phyloP scores from a whole-genome alignment of 176 grass and related monocot species.

The Cenchrus fungigraminus region DNA sequence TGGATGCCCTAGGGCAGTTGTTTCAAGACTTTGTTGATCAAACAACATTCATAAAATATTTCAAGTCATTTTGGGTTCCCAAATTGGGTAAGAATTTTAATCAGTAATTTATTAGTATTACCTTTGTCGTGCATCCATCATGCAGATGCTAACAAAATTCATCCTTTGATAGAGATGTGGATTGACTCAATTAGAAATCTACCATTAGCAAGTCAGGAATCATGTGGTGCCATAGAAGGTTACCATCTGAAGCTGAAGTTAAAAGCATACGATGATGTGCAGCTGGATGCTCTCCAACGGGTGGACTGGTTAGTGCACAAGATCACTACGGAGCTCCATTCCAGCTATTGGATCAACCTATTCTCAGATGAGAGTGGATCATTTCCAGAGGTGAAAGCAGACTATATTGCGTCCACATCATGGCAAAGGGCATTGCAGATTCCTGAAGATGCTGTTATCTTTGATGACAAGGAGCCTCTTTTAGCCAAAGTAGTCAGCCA shows the following conservation, averaged over 20 bases:
- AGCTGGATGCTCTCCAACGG: conserved; percentile 74
- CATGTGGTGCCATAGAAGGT: conserved; percentile 73
- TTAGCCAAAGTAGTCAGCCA: conserved; percentile 70
- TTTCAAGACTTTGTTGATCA: conserved; percentile 96
- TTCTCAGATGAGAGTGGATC: conserved; percentile 85
- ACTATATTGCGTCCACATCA: conserved; percentile 82
- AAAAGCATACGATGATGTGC: conserved; percentile 85
- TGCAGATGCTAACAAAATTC: conserved; percentile 23
- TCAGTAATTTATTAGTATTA: not conserved
- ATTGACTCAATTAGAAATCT: conserved; percentile 75
- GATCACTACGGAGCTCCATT: conserved; percentile 92
- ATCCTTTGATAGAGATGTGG: conserved; percentile 84
- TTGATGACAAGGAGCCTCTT: conserved; percentile 57
- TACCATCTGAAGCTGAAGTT: conserved; percentile 93
- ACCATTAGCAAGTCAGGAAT: conserved; percentile 79
- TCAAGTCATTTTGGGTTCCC: conserved; percentile 90
- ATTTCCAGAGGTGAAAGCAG: conserved; percentile 79
- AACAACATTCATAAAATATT: conserved; percentile 78
- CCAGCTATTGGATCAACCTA: conserved; percentile 82
- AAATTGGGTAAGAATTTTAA: conserved; percentile 74
- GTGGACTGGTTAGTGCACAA: conserved; percentile 96
- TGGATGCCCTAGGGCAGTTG: conserved; percentile 66
- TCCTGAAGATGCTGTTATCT: conserved; percentile 60
- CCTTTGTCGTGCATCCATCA: not conserved
- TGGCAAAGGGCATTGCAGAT: conserved; percentile 82